A percentile compares a stretch with the other conserved stretches of the same genome.
phyloP scores from a whole-genome alignment of 768 basidiomycete genomes.

The Kwoniella pini region DNA sequence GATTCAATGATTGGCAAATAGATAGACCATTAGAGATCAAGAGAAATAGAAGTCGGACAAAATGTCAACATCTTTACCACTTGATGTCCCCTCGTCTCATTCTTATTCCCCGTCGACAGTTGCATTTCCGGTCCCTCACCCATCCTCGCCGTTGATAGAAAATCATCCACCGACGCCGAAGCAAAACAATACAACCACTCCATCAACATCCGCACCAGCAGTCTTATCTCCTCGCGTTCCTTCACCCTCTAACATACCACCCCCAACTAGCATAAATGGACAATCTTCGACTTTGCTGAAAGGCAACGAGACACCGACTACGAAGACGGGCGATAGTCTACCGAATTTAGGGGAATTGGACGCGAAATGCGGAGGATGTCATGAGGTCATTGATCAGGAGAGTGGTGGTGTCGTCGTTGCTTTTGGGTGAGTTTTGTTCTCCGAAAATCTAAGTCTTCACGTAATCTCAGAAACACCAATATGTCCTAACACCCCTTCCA shows the following conservation, averaged over 20 bases:
- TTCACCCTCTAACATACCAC: constrained; percentile 13
- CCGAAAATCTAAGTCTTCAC: too few species aligned
- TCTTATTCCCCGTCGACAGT: constrained; percentile 26
- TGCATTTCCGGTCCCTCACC: constrained; percentile 34
- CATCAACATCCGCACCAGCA: constrained; percentile 18
- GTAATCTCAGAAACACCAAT: too few species aligned
- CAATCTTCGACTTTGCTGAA: too few species aligned
- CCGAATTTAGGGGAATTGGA: constrained; percentile 45
- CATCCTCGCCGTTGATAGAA: background rate
- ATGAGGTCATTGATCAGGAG: constrained; percentile 51
- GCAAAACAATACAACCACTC: background rate
- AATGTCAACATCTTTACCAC: constrained; percentile 5
- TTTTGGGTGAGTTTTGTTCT: constrained; percentile 71
- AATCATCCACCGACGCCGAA: background rate
- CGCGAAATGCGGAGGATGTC: constrained; percentile 52
- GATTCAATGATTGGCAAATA: background rate
- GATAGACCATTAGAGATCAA: too few species aligned
- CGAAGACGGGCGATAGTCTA: constrained; percentile 18
- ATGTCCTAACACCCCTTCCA: background rate
- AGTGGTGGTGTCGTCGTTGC: constrained; percentile 73
- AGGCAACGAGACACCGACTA: background rate
- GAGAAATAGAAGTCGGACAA: too few species aligned
- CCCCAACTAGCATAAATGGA: background rate
- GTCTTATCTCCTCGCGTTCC: constrained; percentile 10
- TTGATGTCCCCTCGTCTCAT: constrained; percentile 26